phyloP scores from a whole-genome alignment of 2,329 filamentous ascomycete species.

The Neofusicoccum parvum region DNA sequence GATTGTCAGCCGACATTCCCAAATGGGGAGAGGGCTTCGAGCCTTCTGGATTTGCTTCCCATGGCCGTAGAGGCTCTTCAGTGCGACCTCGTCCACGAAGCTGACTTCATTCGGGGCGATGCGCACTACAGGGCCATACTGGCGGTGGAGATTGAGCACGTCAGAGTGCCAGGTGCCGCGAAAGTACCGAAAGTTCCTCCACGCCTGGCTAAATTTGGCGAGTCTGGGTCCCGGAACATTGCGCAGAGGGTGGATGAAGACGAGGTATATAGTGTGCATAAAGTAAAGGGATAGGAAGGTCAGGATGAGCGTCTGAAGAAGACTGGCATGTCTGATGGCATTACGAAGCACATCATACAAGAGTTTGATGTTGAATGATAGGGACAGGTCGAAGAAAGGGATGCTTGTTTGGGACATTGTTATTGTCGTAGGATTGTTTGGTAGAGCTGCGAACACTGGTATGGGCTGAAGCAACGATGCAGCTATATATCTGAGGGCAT shows the following conservation, averaged over 20 bases:
- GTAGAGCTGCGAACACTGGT: too few species aligned
- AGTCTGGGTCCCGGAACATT: slow-evolving; percentile 47
- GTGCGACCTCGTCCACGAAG: slow-evolving; percentile 43
- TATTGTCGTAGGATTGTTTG: too few species aligned
- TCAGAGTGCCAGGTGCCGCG: slow-evolving; percentile 29
- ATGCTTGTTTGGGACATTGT: too few species aligned
- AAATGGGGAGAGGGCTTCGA: too few species aligned
- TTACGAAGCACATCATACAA: too few species aligned
- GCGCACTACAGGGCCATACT: slow-evolving; percentile 47
- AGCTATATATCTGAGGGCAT: too few species aligned
- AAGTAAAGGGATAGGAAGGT: neutral
- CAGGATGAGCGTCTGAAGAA: too few species aligned
- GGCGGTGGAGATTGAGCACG: slow-evolving; percentile 41
- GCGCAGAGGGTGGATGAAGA: slow-evolving; percentile 48
- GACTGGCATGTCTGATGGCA: too few species aligned
- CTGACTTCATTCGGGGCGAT: slow-evolving; percentile 46
- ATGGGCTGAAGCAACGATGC: too few species aligned
- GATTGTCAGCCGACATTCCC: too few species aligned
- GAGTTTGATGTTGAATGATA: too few species aligned
- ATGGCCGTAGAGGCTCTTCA: slow-evolving; percentile 36
- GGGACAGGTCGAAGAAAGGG: too few species aligned
- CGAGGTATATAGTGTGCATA: slow-evolving; percentile 35
- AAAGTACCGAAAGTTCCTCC: neutral
- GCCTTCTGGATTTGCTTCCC: slow-evolving; percentile 29
- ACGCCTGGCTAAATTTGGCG: slow-evolving; percentile 29